Base-by-base conservation (phyloP, 2,329 filamentous ascomycete genomes). In the Dothideomycetes sp. region DNA sequence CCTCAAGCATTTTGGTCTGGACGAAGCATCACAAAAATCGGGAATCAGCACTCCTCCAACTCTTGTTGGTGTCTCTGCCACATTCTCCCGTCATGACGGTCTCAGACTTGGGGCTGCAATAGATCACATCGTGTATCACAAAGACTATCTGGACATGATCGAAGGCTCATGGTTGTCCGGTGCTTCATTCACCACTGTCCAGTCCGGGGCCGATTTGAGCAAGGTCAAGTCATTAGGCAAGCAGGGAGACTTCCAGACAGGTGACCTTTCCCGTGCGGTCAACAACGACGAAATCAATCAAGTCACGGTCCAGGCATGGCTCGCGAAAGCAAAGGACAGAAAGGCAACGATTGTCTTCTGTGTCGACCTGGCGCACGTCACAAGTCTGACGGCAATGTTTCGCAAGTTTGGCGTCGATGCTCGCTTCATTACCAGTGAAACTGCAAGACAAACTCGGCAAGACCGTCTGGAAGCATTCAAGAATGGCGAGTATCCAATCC, bases 111-210 rank as follows among this genome's bases (percentile, higher is more conserved):
- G 88, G 1, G 71, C 80, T 10, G 88, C 82, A 22, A 91, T 96
- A 52, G 89, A 96, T 52, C 83, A 94, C 55, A 94, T 96, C 46
- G 89, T 95, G 33, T 96, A 94, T 53, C 89, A 96, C 60, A 91
- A 87, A 50, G 79, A 84, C 53, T 86, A 83, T 47, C 68, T 82
- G 20, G 80, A 84, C 48, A 83, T 84, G 80, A 84, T 95, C 45
- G 79, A 80, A 23, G 86, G 93, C 43, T 87, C 91, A 29, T 96
- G 88, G 87, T 73, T 98, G 10, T 81, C 87, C 0, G 77, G 91
- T 56, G 84, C 94, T n/a, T 67, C 89, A 4, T 96, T 98, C 62
- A 96, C 91, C 0, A 96, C 91, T 0, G 88, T 96, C 16, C 73
- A 82, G 48, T 85, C 87, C 0, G 79, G 80, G 12, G 86, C 82